These are phyloP conservation scores for Macrocybe gigantea DNA, from an alignment of 768 basidiomycete genomes.

Conservation along the genomic window DNA sequence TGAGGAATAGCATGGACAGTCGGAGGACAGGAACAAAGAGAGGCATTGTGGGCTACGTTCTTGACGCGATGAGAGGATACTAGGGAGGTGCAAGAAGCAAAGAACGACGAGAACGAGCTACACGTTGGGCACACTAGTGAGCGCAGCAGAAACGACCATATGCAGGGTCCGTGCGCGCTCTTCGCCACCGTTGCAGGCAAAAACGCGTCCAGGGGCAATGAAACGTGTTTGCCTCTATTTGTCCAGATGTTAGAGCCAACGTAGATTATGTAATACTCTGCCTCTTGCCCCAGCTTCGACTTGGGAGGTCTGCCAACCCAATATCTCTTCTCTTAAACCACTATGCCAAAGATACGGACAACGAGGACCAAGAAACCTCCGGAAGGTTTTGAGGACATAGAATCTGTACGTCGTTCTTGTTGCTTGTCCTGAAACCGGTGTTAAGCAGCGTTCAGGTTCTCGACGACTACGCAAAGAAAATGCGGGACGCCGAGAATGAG, in stretches of 20 bases:
- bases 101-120: neutral
- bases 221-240: conserved; percentile 1
- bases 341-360: conserved; percentile 92
- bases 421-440: neutral
- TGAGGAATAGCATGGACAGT: conserved; percentile 65
- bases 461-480: conserved; percentile 98
- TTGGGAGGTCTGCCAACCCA: neutral
- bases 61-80: neutral
- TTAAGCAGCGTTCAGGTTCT: conserved; percentile 56
- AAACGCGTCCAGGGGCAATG: neutral
- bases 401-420: conserved; percentile 43
- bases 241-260: neutral
- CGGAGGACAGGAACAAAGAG: conserved; percentile 64
- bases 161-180: no score
- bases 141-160: no score
- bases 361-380: conserved; percentile 91
- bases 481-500: conserved; percentile 99
- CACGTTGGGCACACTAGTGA: no score
- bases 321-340: neutral
- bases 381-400: conserved; percentile 94
- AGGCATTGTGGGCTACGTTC: conserved; percentile 45
- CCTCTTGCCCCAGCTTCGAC: neutral
- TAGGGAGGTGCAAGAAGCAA: neutral
- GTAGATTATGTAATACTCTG: neutral
- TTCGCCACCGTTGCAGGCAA: no score